These are phyloP conservation scores for Grifola frondosa DNA, from an alignment of 1,284 basidiomycete genomes.

Conservation along the genomic window DNA sequence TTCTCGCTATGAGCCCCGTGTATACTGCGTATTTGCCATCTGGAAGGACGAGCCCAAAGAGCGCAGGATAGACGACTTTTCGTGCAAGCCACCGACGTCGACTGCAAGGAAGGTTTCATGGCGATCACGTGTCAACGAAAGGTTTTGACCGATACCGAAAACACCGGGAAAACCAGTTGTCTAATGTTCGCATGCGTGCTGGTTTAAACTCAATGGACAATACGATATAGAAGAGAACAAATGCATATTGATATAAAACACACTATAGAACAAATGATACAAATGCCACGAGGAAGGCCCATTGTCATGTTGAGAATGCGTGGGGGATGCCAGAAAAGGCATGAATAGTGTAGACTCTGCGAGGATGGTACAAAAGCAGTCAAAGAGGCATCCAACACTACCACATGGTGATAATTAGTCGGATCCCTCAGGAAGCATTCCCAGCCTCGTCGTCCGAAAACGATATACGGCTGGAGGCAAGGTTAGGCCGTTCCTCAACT, in stretches of 20 bases:
- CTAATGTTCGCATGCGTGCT: too few species aligned
- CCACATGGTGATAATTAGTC: conserved; percentile 20
- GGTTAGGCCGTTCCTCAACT: conserved; percentile 28
- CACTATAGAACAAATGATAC: conserved; percentile 17
- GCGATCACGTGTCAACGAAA: too few species aligned
- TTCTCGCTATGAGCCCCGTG: too few species aligned
- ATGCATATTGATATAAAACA: not conserved
- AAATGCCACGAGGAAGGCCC: conserved; percentile 18
- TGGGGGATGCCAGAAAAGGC: conserved; percentile 10
- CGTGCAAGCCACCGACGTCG: too few species aligned
- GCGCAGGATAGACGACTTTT: too few species aligned
- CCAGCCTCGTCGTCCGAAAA: conserved; percentile 13
- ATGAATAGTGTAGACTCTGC: conserved; percentile 18
- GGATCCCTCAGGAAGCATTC: conserved; percentile 14
- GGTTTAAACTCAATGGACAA: too few species aligned
- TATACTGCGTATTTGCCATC: too few species aligned
- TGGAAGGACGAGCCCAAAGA: too few species aligned
- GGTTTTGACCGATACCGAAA: too few species aligned
- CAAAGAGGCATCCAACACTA: conserved; percentile 21
- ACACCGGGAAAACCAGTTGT: too few species aligned
- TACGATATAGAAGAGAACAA: too few species aligned
- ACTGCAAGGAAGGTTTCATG: too few species aligned
- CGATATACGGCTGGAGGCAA: conserved; percentile 11
- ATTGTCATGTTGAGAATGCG: conserved; percentile 1
- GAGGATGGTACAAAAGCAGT: conserved; percentile 24